Evolutionary conservation across 345 rosid genomes (phyloP), one percentile per base, ranked within the genome.

Genomic region (Ceriops tagal): DNA sequence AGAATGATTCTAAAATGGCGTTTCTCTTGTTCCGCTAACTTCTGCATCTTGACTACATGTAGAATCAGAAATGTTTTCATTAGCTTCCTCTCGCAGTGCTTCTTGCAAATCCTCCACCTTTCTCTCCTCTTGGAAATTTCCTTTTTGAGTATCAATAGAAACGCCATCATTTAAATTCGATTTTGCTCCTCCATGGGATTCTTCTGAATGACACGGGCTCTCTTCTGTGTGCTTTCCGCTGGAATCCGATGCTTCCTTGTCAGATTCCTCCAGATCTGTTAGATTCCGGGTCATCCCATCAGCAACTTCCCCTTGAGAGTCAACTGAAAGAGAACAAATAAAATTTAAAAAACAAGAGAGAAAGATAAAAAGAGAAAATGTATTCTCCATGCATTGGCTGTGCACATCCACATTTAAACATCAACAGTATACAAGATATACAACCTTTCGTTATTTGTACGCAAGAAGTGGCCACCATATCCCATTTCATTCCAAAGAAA

Each of bases 161-260:
- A 47, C 73, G 63, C 78, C 77, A 16, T 65, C 87, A 64, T 79
- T 85, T 39, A 82, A 77, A 72, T 74, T 84, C 22, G 85, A 68
- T 82, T 79, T 82, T 53, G 66, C 83, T 64, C 72, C 70, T 74
- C 77, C 84, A 28, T 81, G 83, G 22, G 75, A 75, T 76, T 79
- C 85, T 61, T 65, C 83, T 27, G 73, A 68, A 62, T 70, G 63
- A 65, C 69, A 61, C 8, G 73, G 66, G 64, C 74, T 84, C 58
- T 62, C 85, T 43, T 75, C 86, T n/a, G 65, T 39, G 32, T 76
- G 62, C 76, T 78, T 84, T 26, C 43, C 83, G 51, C 60, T 67
- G n/a, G 83, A 79, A 76, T 53, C 58, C 19, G 88, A 73, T 52
- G 77, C 65, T 67, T 85, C 86, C 76, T 77, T 78, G 13, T 79